Conservation (phyloP, 148 eudicot species). For the Fagopyrum homotropicum region DNA sequence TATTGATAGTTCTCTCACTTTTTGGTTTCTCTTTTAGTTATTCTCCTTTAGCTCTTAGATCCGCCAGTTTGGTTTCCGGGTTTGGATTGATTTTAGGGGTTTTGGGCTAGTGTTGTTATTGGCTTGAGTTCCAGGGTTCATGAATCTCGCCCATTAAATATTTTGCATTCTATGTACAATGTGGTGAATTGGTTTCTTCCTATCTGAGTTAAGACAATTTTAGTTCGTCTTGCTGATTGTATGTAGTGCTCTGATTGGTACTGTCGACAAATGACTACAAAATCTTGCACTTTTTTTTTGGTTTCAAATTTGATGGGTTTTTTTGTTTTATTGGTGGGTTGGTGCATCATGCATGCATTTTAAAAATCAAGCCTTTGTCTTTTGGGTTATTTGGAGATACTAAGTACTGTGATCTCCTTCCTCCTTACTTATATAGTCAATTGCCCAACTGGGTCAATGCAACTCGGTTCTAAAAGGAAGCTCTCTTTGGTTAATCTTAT, state of each 20-base stretch:
- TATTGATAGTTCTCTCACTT: background rate
- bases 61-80: constrained; percentile 8
- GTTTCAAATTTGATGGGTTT: background rate
- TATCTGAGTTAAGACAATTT: background rate
- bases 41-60: constrained; percentile 8
- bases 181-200: background rate
- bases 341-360: background rate
- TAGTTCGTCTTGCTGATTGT: background rate
- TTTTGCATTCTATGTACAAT: constrained; percentile 2
- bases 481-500: background rate
- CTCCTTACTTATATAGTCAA: background rate
- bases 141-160: background rate
- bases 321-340: background rate
- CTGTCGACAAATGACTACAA: background rate
- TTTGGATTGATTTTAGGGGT: constrained; percentile 1
- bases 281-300: background rate
- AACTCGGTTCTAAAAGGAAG: background rate
- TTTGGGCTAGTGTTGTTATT: background rate
- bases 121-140: background rate
- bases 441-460: background rate
- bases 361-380: background rate
- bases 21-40: background rate
- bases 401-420: background rate
- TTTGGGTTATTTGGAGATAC: background rate
- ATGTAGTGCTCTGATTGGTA: background rate